Evolutionary conservation across 805 yeast species (phyloP), one percentile per base, ranked within the genome.

Genomic region (Monosporozyma solicola): DNA sequence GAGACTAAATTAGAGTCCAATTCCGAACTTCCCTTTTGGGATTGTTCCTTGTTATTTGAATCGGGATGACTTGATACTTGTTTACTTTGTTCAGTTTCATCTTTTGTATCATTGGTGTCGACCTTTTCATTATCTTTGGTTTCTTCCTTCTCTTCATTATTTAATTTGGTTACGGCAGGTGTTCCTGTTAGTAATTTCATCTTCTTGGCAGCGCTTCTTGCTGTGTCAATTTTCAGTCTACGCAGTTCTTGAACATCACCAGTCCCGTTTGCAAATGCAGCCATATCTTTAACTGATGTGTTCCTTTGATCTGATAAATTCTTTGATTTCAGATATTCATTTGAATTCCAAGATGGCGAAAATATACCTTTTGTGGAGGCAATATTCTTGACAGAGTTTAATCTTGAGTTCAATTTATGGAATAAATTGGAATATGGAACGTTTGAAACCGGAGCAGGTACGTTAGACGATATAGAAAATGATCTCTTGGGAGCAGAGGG

Each of bases 151-250:
- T 47, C 29, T 25, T 54, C 55, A 24, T 53, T 55, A 8, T 52
- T 56, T 15, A 49, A 51, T 33, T 60, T 61, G 0, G 70, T 65
- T 9, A 57, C 45, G 2, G 56, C 39, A 4, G 66, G 41, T 10
- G 51, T 52, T 0, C 71, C 72, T 9, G 66, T 58, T 5, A 73
- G 62, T 3, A 75, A 58, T 55, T 70, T 73, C 44, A 71, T 48
- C 57, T 73, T 72, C 57, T 75, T 74, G 0, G 77, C 74, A 7
- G 74, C 76, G 43, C 74, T 72, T 57, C 77, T 69, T 3, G 61
- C 59, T 15, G 76, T 69, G 52, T 75, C 77, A 16, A 74, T 72
- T 43, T 70, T 70, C 49, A 75, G 54, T 54, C 66, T 72, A 47
- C 70, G 65, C 53, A 72, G 60, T 5, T 61, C 66, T 3, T 70